These are phyloP conservation scores for Beta lomatogona DNA, from an alignment of 179 eudicot genomes.

Conservation along the genomic window DNA sequence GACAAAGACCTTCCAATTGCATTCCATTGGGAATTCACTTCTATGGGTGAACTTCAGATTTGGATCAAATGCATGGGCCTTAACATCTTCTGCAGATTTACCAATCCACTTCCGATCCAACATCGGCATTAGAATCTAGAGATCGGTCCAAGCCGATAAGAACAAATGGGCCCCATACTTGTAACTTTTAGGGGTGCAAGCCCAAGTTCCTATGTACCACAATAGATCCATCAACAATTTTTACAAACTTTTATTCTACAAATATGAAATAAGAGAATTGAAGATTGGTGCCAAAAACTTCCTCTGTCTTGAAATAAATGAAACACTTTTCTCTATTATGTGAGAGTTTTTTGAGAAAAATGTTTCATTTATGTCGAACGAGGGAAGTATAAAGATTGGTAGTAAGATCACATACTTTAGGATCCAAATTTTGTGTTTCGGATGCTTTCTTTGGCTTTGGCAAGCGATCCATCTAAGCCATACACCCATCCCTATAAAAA, in stretches of 20 bases:
- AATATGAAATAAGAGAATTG: no score
- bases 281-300: no score
- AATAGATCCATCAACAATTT: no score
- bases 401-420: slow-evolving; percentile 1
- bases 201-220: slow-evolving; percentile 8
- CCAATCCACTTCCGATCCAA: slow-evolving; percentile 16
- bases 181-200: slow-evolving; percentile 11
- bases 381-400: no score
- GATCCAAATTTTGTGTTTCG: background rate
- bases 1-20: slow-evolving; percentile 10
- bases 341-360: no score
- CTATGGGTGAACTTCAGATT: background rate
- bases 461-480: slow-evolving; percentile 12
- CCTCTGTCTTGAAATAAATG: no score
- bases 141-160: slow-evolving; percentile 5
- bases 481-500: slow-evolving; percentile 16
- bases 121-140: background rate
- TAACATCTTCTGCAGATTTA: slow-evolving; percentile 9
- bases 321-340: no score
- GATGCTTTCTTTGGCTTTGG: slow-evolving; percentile 13
- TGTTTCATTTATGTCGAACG: no score
- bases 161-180: slow-evolving; percentile 15
- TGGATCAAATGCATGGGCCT: slow-evolving; percentile 15
- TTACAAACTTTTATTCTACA: no score
- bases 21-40: no score